A percentile compares a stretch with the other conserved stretches of the same genome.
These are phyloP conservation scores for Herpotrichia juniperi DNA, from an alignment of 2,329 filamentous ascomycete species.

Conservation along the genomic window DNA sequence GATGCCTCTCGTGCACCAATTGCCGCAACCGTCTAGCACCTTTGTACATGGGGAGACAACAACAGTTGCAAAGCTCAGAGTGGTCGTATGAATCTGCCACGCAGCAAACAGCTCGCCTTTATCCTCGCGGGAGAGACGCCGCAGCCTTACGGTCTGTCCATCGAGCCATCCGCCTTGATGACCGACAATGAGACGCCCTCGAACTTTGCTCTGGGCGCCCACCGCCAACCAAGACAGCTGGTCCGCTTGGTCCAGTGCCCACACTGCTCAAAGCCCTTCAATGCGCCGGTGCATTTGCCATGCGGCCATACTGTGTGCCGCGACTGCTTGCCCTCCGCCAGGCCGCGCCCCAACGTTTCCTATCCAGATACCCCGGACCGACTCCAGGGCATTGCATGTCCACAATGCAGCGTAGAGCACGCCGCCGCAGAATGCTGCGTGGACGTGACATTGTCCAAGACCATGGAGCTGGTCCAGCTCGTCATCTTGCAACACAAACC, in stretches of 20 bases:
- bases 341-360: slow-evolving; percentile 72
- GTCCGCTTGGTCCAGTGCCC: slow-evolving; percentile 80
- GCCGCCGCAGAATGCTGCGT: slow-evolving; percentile 75
- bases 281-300: slow-evolving; percentile 74
- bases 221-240: slow-evolving; percentile 65
- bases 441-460: slow-evolving; percentile 77
- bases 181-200: slow-evolving; percentile 43
- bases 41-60: neutral
- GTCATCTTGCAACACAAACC: slow-evolving; percentile 55
- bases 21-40: neutral
- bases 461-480: slow-evolving; percentile 60
- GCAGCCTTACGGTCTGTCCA: slow-evolving; percentile 15
- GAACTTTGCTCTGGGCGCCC: slow-evolving; percentile 52
- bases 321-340: slow-evolving; percentile 71
- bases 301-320: slow-evolving; percentile 82
- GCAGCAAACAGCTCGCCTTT: slow-evolving; percentile 37
- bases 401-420: slow-evolving; percentile 73
- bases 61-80: neutral
- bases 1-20: neutral
- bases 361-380: slow-evolving; percentile 75
- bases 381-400: slow-evolving; percentile 75
- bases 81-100: slow-evolving; percentile 45
- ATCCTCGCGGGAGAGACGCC: slow-evolving; percentile 33
- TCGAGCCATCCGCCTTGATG: slow-evolving; percentile 47
- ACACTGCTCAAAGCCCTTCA: slow-evolving; percentile 71